Evolutionary conservation across 371 early-diverging fungal species (phyloP), one percentile per base, ranked within the genome.

Genomic region (Apophysomyces elegans): DNA sequence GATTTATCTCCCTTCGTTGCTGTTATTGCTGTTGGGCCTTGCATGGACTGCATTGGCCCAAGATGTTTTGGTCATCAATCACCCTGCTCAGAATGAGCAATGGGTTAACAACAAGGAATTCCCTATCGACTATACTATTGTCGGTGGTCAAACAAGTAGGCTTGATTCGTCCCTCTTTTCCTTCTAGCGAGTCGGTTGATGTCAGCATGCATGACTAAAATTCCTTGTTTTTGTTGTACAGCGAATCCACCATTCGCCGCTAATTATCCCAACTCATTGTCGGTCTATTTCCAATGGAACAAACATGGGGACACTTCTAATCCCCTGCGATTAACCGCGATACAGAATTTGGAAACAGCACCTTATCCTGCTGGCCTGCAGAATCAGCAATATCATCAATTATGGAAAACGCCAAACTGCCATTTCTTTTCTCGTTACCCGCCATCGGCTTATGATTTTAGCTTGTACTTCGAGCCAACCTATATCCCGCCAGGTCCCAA

Each of bases 101-200:
- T 32, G 65, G 18, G 35, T 63, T n/a, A 70, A 64, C 62, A 65
- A 65, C 62, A 58, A 54, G 9, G 66, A 59, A 26, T 64, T 58
- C 21, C 36, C 65, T 26, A 61, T 72, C 13, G 26, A 54, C 9
- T 72, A 72, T 57, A 72, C 68, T 44, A 56, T 72, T 44, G 54
- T 67, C 41, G 72, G 72, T 56, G 68, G 62, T n/a, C 72, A 72
- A 56, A 61, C 65, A n/a, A 59, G 72, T 68, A 72, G 62, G 65
- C 16, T 26, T 26, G 32, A 26, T 26, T 26, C 32, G 2, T 26
- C 32, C 32, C 32, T 26, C 32, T 26, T 26, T 26, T 26, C 32
- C 32, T 2, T 26, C 32, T 26, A 26, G 32, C 2, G 1, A 3
- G 32, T 26, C 32, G 8, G 26, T n/a, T 50, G 37, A 7, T n/a